Percentiles rank a stretch among this genome's conserved stretches.
Conservation (phyloP, 2,329 filamentous ascomycete species). For the Colletotrichum brevisporum region DNA sequence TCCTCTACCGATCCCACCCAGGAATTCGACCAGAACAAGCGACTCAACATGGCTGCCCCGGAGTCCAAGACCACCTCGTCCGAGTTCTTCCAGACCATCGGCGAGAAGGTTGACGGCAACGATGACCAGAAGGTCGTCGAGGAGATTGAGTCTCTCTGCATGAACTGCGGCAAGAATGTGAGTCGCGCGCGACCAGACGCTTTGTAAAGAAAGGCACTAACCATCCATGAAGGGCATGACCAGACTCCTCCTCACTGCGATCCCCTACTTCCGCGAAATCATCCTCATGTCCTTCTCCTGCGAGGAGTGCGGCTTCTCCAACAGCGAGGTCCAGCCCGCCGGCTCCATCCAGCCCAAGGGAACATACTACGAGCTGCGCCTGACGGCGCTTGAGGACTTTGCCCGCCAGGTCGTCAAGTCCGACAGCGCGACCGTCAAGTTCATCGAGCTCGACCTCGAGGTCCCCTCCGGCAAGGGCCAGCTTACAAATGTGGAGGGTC, state of each 20-base stretch:
- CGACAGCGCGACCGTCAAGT: slow-evolving; percentile 86
- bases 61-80: slow-evolving; percentile 56
- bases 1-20: neutral
- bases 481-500: slow-evolving; percentile 92
- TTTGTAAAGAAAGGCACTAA: slow-evolving; percentile 31
- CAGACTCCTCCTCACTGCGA: slow-evolving; percentile 87
- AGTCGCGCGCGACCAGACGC: slow-evolving; percentile 43
- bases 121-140: slow-evolving; percentile 72
- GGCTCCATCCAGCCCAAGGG: slow-evolving; percentile 93
- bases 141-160: slow-evolving; percentile 84
- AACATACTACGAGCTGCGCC: slow-evolving; percentile 83
- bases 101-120: slow-evolving; percentile 68
- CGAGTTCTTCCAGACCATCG: slow-evolving; percentile 75
- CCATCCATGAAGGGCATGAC: slow-evolving; percentile 77
- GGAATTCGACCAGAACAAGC: slow-evolving; percentile 2
- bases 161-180: slow-evolving; percentile 88
- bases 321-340: slow-evolving; percentile 94
- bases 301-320: slow-evolving; percentile 88
- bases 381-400: slow-evolving; percentile 81
- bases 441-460: slow-evolving; percentile 94
- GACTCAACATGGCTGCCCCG: slow-evolving; percentile 58
- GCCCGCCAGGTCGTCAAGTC: slow-evolving; percentile 92
- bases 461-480: slow-evolving; percentile 92
- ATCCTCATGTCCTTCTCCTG: slow-evolving; percentile 98
- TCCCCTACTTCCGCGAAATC: slow-evolving; percentile 97